These are phyloP conservation scores for Drechmeria coniospora DNA, from an alignment of 2,329 filamentous ascomycete species.

Conservation along the genomic window DNA sequence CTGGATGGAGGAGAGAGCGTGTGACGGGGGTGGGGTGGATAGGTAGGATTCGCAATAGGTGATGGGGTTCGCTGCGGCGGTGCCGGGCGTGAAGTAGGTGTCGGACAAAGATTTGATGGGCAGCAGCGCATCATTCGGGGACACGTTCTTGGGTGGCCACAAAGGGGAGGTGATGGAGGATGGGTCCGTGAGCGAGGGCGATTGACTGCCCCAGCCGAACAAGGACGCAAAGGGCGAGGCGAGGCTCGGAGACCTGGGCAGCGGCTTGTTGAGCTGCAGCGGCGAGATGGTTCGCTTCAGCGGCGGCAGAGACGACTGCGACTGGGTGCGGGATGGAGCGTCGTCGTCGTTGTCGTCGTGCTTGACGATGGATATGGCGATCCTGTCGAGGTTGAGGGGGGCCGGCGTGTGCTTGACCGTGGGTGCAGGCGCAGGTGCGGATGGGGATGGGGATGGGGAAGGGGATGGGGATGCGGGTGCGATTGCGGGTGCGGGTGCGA, in stretches of 20 bases:
- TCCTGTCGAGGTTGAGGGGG: conserved; percentile 33
- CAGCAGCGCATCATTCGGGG: conserved; percentile 16
- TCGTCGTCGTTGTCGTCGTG: conserved; percentile 12
- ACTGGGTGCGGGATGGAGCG: conserved; percentile 6
- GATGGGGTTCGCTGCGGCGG: conserved; percentile 27
- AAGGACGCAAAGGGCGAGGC: conserved; percentile 33
- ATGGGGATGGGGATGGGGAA: no score
- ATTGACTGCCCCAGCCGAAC: conserved; percentile 36
- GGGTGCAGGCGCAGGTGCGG: no score
- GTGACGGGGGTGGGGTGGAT: conserved; percentile 29
- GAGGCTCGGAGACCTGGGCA: conserved; percentile 37
- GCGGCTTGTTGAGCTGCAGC: conserved; percentile 33
- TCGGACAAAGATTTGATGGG: conserved; percentile 16
- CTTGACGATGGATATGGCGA: conserved; percentile 16
- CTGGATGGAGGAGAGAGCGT: conserved; percentile 29
- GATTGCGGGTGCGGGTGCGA: no score
- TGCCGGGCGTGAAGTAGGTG: conserved; percentile 19
- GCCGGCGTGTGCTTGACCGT: conserved; percentile 35
- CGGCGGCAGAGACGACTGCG: no score
- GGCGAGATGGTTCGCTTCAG: conserved; percentile 11
- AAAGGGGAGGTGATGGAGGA: conserved; percentile 39
- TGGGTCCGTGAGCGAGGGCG: conserved; percentile 32
- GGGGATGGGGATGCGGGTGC: no score
- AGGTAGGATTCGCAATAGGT: conserved; percentile 37
- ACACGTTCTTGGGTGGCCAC: conserved; percentile 23